Percentiles rank a stretch among this genome's conserved stretches.
Conservation (phyloP, 2,329 filamentous ascomycete genomes). For the Davidsoniella eucalypti region DNA sequence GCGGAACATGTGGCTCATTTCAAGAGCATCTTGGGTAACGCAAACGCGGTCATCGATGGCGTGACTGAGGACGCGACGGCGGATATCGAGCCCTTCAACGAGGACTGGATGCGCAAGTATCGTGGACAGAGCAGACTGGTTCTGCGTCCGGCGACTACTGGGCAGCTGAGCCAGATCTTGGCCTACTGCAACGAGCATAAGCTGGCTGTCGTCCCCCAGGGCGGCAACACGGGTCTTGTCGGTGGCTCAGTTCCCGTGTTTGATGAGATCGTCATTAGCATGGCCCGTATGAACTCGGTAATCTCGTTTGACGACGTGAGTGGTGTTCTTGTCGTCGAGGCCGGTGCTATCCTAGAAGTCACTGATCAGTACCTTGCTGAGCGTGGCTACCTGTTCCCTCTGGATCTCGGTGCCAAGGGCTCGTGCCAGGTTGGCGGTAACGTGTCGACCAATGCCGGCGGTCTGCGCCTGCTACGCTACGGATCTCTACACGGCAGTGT, state of each 20-base stretch:
- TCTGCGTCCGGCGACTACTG: constrained; percentile 66
- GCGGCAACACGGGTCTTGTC: constrained; percentile 90
- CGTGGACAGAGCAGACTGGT: constrained; percentile 77
- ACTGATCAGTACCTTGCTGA: constrained; percentile 76
- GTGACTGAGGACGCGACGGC: constrained; percentile 47
- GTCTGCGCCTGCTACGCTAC: constrained; percentile 75
- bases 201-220: constrained; percentile 89
- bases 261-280: constrained; percentile 91
- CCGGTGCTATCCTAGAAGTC: constrained; percentile 77
- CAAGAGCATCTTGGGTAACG: constrained; percentile 59
- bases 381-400: constrained; percentile 74
- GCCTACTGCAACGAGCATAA: constrained; percentile 89
- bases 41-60: constrained; percentile 71
- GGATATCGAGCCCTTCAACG: constrained; percentile 84
- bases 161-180: constrained; percentile 79
- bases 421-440: constrained; percentile 95
- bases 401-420: constrained; percentile 95
- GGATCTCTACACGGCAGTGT: constrained; percentile 89
- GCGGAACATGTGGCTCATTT: constrained; percentile 70
- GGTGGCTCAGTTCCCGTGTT: constrained; percentile 94
- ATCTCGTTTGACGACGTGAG: constrained; percentile 86
- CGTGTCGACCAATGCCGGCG: constrained; percentile 88
- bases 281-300: constrained; percentile 79
- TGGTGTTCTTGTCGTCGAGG: constrained; percentile 77
- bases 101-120: constrained; percentile 99